Conservation (phyloP, 164 flowering plant species). For the Amborella trichopoda region DNA sequence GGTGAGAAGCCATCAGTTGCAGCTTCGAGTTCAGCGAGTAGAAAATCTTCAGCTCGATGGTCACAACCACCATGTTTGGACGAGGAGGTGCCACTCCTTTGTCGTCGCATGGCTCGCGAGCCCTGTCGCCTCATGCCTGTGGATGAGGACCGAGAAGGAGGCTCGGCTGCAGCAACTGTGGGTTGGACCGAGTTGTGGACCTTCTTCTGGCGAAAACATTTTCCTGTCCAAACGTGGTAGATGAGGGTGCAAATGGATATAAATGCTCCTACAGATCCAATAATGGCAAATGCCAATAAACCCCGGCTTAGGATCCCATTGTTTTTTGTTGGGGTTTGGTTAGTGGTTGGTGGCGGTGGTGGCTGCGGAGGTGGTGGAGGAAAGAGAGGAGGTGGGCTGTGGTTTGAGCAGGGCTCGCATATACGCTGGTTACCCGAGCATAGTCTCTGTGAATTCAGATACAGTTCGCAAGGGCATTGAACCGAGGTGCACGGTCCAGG, state of each 20-base stretch:
- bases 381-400: neutral
- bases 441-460: slow-evolving; percentile 29
- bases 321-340: neutral
- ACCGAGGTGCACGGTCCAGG: slow-evolving; percentile 67
- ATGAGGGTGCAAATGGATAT: slow-evolving; percentile 35
- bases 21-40: slow-evolving; percentile 47
- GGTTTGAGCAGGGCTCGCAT: slow-evolving; percentile 31
- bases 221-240: slow-evolving; percentile 73
- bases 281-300: slow-evolving; percentile 28
- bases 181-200: slow-evolving; percentile 94
- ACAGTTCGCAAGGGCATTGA: slow-evolving; percentile 42
- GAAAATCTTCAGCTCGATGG: slow-evolving; percentile 59
- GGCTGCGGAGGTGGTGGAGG: slow-evolving; percentile 1
- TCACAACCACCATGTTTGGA: slow-evolving; percentile 48
- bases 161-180: slow-evolving; percentile 37
- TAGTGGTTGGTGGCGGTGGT: neutral
- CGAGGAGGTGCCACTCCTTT: slow-evolving; percentile 89
- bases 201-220: slow-evolving; percentile 60
- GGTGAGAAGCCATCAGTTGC: slow-evolving; percentile 61
- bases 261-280: slow-evolving; percentile 70
- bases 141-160: slow-evolving; percentile 48
- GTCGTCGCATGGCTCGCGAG: slow-evolving; percentile 66
- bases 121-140: slow-evolving; percentile 55
- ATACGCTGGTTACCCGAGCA: slow-evolving; percentile 54
- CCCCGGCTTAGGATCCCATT: slow-evolving; percentile 28